Base-by-base conservation (phyloP, 208 protist genomes). In the Tritrichomonas musculus region DNA sequence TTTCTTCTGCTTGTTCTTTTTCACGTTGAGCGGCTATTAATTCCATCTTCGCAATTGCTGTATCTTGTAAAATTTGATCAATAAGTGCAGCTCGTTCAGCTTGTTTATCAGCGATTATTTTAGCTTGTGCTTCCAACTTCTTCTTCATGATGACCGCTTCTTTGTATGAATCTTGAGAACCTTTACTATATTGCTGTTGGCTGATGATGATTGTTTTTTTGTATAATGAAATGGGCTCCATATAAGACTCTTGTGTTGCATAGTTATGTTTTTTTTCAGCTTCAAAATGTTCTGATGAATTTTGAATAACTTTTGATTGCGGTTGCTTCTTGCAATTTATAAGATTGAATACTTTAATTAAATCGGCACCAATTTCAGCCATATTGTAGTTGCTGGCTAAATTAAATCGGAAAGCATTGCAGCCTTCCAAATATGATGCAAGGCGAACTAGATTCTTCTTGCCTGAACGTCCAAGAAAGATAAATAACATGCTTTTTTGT, bases 181-280 rank as follows among this genome's bases (percentile, higher is more conserved):
- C 95, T 53, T 94, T 96, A n/a, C 93, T 93, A 27, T 96, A 94
- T 39, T 98, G 97, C 22, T 98, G 96, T 53, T 97, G 98, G 93
- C 97, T 96, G 93, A 97, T 96, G n/a, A 94, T 95, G 57, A 98
- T 96, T 96, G 98, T 98, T 94, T 97, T 97, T 95, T 99, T 98
- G 96, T 99, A 99, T 73, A 99, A 97, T 57, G 96, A 96, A 95
- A 99, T 99, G 13, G 99, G 96, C 96, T 99, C 98, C 33, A 99
- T 95, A 96, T 99, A 99, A 11, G 97, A 98, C 96, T 99, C 99
- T 72, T 98, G 98, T 49, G 98, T 99, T n/a, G 98, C 99, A 96
- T 99, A 99, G 82, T 98, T 98, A 47, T 98, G 97, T 75, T 98
- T 96, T 94, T 98, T 97, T 94, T 99, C 98, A 80, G 97, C 95